Conservation (phyloP, 257 asterid genomes). For the Nicotiana attenuata region DNA sequence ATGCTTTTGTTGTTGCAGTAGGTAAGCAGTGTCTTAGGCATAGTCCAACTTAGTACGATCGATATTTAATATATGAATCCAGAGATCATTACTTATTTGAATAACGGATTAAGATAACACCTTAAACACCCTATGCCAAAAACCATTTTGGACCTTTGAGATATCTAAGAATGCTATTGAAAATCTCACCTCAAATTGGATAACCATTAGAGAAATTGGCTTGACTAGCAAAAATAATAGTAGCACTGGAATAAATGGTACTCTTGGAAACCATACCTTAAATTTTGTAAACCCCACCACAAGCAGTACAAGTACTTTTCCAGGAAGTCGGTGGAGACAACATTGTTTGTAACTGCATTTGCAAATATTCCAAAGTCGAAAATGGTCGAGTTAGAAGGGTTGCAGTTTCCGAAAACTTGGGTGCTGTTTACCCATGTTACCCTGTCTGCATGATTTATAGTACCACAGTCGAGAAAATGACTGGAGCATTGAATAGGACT, state of each 20-base stretch:
- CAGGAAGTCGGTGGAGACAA: constrained; percentile 54
- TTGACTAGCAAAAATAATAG: neutral
- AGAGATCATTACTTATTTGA: neutral
- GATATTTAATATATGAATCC: neutral
- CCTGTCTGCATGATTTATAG: constrained; percentile 39
- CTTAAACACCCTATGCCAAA: neutral
- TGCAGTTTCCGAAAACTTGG: constrained; percentile 49
- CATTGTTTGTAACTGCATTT: constrained; percentile 56
- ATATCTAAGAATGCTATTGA: neutral
- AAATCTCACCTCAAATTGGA: neutral
- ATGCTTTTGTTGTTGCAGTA: too few species aligned
- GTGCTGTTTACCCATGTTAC: constrained; percentile 49
- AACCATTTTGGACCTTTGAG: neutral
- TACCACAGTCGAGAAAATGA: constrained; percentile 61
- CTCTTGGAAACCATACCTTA: constrained; percentile 42
- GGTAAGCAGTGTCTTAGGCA: too few species aligned
- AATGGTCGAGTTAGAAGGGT: constrained; percentile 45
- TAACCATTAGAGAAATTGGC: neutral
- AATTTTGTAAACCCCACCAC: constrained; percentile 92
- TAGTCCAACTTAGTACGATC: too few species aligned
- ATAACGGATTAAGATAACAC: neutral
- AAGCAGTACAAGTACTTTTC: constrained; percentile 82
- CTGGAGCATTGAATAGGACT: constrained; percentile 42
- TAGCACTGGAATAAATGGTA: neutral
- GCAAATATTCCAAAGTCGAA: constrained; percentile 69